These are phyloP conservation scores for Neurospora intermedia DNA, from an alignment of 495 filamentous ascomycete genomes.

Conservation along the genomic window DNA sequence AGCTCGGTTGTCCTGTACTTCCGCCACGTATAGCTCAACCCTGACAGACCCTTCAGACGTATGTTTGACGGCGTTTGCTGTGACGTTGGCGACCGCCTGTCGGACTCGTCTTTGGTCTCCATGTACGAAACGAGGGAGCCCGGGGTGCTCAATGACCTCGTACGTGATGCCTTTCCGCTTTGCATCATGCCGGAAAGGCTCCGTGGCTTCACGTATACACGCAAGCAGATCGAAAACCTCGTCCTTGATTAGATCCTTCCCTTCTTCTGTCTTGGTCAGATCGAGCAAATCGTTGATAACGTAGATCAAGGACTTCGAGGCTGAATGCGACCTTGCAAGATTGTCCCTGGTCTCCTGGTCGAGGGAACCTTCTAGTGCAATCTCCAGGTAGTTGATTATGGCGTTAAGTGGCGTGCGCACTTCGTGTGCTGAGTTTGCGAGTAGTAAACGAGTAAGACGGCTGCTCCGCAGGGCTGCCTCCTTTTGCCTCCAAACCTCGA, in stretches of 20 bases:
- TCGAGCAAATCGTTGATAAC: constrained; percentile 95
- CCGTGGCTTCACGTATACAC: constrained; percentile 66
- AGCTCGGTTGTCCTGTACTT: constrained; percentile 33
- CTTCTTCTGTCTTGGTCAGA: constrained; percentile 81
- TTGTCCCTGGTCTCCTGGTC: constrained; percentile 83
- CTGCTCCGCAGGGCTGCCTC: constrained; percentile 77
- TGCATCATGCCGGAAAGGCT: constrained; percentile 62
- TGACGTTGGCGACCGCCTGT: constrained; percentile 73
- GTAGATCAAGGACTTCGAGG: constrained; percentile 92
- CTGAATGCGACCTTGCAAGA: constrained; percentile 76
- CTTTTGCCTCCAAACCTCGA: constrained; percentile 88
- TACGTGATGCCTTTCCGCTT: constrained; percentile 65
- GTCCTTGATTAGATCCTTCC: constrained; percentile 67
- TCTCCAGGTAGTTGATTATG: constrained; percentile 94
- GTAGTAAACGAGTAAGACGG: constrained; percentile 65
- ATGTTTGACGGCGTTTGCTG: constrained; percentile 77
- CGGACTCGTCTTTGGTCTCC: constrained; percentile 73
- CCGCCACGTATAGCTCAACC: constrained; percentile 53
- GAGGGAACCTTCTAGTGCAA: constrained; percentile 74
- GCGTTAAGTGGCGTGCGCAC: constrained; percentile 91
- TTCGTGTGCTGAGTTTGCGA: constrained; percentile 92
- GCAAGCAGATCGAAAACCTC: constrained; percentile 65
- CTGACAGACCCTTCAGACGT: constrained; percentile 60
- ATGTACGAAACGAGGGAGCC: constrained; percentile 58
- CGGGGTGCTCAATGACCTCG: constrained; percentile 54